Evolutionary conservation across 1,139 yeast genomes (phyloP), one percentile per base, ranked within the genome.

Genomic region (Lodderomyces elongisporus): DNA sequence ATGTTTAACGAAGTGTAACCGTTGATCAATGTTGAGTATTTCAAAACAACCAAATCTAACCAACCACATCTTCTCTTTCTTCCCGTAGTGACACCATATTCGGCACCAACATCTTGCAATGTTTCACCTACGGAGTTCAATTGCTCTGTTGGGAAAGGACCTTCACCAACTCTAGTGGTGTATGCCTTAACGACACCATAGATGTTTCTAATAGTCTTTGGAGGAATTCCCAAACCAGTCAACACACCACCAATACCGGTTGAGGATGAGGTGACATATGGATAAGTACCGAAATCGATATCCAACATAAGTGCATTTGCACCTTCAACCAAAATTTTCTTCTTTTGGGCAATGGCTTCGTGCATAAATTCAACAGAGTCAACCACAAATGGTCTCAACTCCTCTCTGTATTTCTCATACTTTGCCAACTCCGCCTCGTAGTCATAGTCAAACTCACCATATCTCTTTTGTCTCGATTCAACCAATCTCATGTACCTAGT

Each of bases 11-110:
- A 75, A 26, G 98, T 91, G 73, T 89, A 91, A 36, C 98, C 98
- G 56, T 91, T 91, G 61, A 91, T 87, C 56, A 79, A 62, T 40
- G 85, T 78, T 29, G 97, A 88, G 66, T 91, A 91, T 60, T 83
- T 85, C 62, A 91, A 70, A 26, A 93, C 96, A 22, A 91, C 98
- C 51, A 93, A 72, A 62, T 91, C 99, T 54, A 91, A 78, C 99
- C 99, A 91, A 36, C 99, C 99, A 62, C 98, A 93, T 67, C 99
- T 82, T 71, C 99, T 85, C 76, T 89, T 89, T 70, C 99, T 84
- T 46, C 99, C 98, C 28, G 99, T 91, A 47, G 99, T 91, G 46
- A 91, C 99, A 62, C 99, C 99, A 54, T 59, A 87, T 64, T 91
- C 96, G 38, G 91, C 95, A 51, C 99, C 99, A 44, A 89, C 85